Conservation (phyloP, 805 yeast species). For the Wickerhamomyces sydowiorum region DNA sequence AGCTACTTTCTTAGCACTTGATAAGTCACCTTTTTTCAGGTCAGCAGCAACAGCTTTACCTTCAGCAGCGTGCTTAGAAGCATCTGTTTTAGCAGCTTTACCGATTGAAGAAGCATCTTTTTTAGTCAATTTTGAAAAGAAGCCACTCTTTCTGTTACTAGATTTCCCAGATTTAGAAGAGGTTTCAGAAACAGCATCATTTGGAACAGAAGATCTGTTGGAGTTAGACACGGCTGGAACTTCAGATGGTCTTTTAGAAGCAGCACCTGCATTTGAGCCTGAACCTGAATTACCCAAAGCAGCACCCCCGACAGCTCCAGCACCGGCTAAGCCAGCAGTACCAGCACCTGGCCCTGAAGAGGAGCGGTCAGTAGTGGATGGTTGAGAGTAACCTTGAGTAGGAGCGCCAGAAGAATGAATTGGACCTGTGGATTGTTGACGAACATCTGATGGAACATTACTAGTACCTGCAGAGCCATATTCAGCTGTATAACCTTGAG, state of each 20-base stretch:
- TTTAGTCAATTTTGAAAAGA: slow-evolving; percentile 4
- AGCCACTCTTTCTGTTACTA: slow-evolving; percentile 6
- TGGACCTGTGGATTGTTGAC: too few species aligned
- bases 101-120: neutral
- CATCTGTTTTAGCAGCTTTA: slow-evolving; percentile 4
- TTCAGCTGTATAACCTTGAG: neutral
- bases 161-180: neutral
- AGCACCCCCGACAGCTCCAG: neutral
- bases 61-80: slow-evolving; percentile 14
- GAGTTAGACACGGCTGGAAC: too few species aligned
- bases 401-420: too few species aligned
- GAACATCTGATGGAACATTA: neutral
- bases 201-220: too few species aligned
- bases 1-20: slow-evolving; percentile 13
- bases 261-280: slow-evolving; percentile 1
- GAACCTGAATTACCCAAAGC: slow-evolving; percentile 1
- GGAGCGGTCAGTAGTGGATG: neutral
- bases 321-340: neutral
- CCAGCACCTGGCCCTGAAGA: neutral
- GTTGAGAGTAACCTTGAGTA: neutral
- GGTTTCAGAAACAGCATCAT: neutral
- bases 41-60: slow-evolving; percentile 13
- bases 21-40: slow-evolving; percentile 16
- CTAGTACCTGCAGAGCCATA: neutral
- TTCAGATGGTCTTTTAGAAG: neutral